Evolutionary conservation across 2,329 filamentous ascomycete genomes (phyloP).

Genomic region (Botrytis porri): DNA sequence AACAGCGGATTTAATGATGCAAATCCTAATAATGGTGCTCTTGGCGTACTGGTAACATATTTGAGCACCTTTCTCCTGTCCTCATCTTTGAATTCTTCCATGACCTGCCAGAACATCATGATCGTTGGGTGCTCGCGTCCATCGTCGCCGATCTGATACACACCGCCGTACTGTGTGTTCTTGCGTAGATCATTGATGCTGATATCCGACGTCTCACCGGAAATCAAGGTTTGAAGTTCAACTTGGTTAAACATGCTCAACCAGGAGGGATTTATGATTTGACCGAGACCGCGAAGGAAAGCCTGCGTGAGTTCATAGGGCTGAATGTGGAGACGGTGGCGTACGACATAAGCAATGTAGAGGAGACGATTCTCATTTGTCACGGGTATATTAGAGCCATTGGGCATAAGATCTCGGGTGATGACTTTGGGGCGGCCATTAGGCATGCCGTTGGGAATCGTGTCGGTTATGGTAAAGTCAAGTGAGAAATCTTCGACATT

Average conservation of each 20-base stretch:
- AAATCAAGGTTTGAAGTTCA: slow-evolving; percentile 89
- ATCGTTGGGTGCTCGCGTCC: slow-evolving; percentile 81
- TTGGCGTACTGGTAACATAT: slow-evolving; percentile 90
- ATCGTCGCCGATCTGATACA: slow-evolving; percentile 89
- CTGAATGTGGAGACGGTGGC: slow-evolving; percentile 80
- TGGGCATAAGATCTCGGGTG: slow-evolving; percentile 71
- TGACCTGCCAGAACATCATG: slow-evolving; percentile 85
- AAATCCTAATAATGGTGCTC: slow-evolving; percentile 87
- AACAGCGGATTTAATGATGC: slow-evolving; percentile 80
- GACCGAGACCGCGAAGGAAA: slow-evolving; percentile 80
- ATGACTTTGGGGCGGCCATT: slow-evolving; percentile 55
- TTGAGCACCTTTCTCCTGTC: slow-evolving; percentile 86
- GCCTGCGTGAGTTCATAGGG: slow-evolving; percentile 78
- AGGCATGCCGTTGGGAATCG: slow-evolving; percentile 44
- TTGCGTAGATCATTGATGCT: slow-evolving; percentile 80
- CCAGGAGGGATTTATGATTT: slow-evolving; percentile 90
- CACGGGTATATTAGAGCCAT: slow-evolving; percentile 73
- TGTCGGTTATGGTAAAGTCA: slow-evolving; percentile 89
- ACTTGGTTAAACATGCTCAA: slow-evolving; percentile 98
- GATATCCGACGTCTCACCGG: slow-evolving; percentile 81
- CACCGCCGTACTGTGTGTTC: slow-evolving; percentile 83
- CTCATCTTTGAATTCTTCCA: slow-evolving; percentile 70
- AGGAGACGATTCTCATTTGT: slow-evolving; percentile 89
- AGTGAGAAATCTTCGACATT: slow-evolving; percentile 77
- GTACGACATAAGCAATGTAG: slow-evolving; percentile 91